phyloP scores from a whole-genome alignment of 495 filamentous ascomycete genomes.

The Arthonia radiata region DNA sequence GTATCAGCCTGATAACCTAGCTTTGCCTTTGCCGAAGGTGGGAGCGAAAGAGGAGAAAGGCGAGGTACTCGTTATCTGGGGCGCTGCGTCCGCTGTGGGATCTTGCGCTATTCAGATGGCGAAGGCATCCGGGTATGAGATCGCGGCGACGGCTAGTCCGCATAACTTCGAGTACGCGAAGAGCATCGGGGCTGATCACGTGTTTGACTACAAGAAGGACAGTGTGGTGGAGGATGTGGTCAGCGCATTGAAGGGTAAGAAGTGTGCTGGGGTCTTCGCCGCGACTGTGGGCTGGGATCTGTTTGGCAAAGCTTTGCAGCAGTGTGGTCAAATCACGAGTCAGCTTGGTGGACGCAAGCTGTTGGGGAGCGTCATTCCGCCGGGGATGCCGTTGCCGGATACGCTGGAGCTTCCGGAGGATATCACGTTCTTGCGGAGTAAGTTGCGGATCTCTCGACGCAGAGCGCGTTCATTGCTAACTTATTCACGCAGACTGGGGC shows the following conservation, averaged over 20 bases:
- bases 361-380: constrained; percentile 11
- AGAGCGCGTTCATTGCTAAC: constrained; percentile 8
- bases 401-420: constrained; percentile 10
- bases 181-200: constrained; percentile 20
- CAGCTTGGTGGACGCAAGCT: constrained; percentile 18
- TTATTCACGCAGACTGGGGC: background rate
- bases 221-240: constrained; percentile 20
- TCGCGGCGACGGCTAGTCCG: constrained; percentile 24
- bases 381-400: constrained; percentile 17
- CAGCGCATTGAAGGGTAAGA: constrained; percentile 13
- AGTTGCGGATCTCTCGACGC: constrained; percentile 10
- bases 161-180: constrained; percentile 20
- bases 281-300: constrained; percentile 12
- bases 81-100: constrained; percentile 21
- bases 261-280: constrained; percentile 7
- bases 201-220: constrained; percentile 24
- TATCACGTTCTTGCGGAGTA: constrained; percentile 17
- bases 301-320: no score
- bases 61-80: constrained; percentile 18
- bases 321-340: constrained; percentile 13
- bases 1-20: constrained; percentile 6
- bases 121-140: constrained; percentile 16
- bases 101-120: constrained; percentile 19
- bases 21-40: constrained; percentile 4
- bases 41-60: background rate